These are phyloP conservation scores for Croton setiger DNA, from an alignment of 441 rosid species.

Conservation along the genomic window DNA sequence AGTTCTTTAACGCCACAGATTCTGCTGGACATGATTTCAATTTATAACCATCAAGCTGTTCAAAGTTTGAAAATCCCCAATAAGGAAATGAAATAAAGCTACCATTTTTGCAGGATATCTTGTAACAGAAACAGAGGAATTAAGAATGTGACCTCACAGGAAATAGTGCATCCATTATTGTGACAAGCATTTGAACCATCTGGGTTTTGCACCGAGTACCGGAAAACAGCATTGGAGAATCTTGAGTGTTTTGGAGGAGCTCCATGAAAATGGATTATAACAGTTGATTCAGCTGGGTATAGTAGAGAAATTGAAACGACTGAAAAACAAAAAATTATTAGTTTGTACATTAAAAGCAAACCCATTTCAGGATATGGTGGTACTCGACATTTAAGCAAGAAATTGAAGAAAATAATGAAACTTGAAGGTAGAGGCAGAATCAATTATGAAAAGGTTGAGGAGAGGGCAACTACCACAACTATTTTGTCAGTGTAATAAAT, in stretches of 20 bases:
- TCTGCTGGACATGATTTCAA: slow-evolving; percentile 37
- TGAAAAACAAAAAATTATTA: slow-evolving; percentile 22
- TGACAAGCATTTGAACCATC: slow-evolving; percentile 42
- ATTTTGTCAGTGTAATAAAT: slow-evolving; percentile 47
- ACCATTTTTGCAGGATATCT: too few species aligned
- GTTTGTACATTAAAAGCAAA: slow-evolving; percentile 23
- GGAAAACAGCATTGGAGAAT: slow-evolving; percentile 41
- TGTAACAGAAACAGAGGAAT: background rate
- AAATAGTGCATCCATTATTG: slow-evolving; percentile 30
- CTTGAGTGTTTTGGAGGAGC: slow-evolving; percentile 43
- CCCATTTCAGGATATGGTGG: slow-evolving; percentile 28
- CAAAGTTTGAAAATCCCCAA: slow-evolving; percentile 8
- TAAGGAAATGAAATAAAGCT: slow-evolving; percentile 1
- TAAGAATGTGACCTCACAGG: slow-evolving; percentile 42
- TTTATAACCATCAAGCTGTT: slow-evolving; percentile 46
- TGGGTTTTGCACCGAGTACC: slow-evolving; percentile 30
- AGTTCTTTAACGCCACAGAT: slow-evolving; percentile 31
- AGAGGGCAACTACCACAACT: slow-evolving; percentile 43
- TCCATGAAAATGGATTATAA: slow-evolving; percentile 33
- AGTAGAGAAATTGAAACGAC: slow-evolving; percentile 25
- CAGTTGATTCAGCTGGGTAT: slow-evolving; percentile 27
- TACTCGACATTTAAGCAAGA: slow-evolving; percentile 25
- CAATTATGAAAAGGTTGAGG: too few species aligned
- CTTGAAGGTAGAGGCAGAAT: too few species aligned
- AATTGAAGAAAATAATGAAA: slow-evolving; percentile 9